Percentiles rank a stretch among this genome's conserved stretches.
phyloP scores from a whole-genome alignment of 768 basidiomycete species.

The Boletus rubroflammeus region DNA sequence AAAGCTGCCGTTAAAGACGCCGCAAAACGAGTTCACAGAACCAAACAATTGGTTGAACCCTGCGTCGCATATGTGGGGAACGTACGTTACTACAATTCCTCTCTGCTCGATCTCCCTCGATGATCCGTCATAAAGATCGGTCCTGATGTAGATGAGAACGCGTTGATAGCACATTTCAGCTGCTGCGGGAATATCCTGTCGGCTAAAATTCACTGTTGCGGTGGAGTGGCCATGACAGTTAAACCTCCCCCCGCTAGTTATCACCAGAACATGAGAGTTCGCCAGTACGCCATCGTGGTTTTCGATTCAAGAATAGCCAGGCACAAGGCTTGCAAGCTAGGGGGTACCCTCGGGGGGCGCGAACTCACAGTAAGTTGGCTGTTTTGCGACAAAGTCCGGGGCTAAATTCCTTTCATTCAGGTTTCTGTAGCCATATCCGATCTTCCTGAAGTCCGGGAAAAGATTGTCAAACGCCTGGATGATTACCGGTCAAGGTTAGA shows the following conservation, averaged over 20 bases:
- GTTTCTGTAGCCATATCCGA: conserved; percentile 29
- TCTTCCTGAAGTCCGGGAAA: conserved; percentile 33
- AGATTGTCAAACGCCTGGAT: conserved; percentile 24
- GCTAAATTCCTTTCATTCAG: conserved; percentile 12
- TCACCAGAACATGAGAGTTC: conserved; percentile 38
- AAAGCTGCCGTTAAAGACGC: conserved; percentile 15
- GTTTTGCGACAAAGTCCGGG: not conserved
- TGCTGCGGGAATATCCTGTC: conserved; percentile 23
- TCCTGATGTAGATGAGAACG: conserved; percentile 26
- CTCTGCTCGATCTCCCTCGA: not conserved
- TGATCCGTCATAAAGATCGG: conserved; percentile 28
- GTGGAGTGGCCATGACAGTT: conserved; percentile 28
- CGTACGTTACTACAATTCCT: conserved; percentile 37
- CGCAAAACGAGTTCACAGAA: conserved; percentile 12
- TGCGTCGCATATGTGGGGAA: conserved; percentile 58
- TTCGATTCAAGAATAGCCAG: conserved; percentile 40
- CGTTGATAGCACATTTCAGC: conserved; percentile 21
- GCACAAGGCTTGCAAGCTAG: conserved; percentile 39
- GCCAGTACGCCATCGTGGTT: conserved; percentile 50
- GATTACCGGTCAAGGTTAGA: conserved; percentile 20
- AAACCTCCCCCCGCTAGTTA: conserved; percentile 23
- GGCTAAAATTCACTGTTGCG: conserved; percentile 29
- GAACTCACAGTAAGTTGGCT: conserved; percentile 39
- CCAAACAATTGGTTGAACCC: conserved; percentile 14
- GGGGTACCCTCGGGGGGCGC: conserved; percentile 38